Percentiles rank a stretch among this genome's conserved stretches.
These are phyloP conservation scores for Zymoseptoria pseudotritici DNA, from an alignment of 2,329 filamentous ascomycete genomes.

Conservation along the genomic window DNA sequence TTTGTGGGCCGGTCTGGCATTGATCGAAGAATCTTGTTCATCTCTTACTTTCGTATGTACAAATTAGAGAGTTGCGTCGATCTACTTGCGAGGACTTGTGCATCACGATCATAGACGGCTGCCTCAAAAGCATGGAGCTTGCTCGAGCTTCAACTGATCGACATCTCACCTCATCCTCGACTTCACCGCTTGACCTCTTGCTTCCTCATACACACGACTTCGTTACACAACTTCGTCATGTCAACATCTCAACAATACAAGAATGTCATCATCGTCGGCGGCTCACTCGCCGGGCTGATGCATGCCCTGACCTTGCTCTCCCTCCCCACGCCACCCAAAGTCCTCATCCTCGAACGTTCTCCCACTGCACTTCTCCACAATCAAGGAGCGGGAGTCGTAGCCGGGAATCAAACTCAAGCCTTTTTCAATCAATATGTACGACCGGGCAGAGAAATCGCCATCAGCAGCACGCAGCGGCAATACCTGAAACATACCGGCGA, in stretches of 20 bases:
- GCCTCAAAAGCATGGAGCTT: background rate
- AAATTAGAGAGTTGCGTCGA: background rate
- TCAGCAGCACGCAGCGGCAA: conserved; percentile 20
- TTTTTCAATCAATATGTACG: conserved; percentile 39
- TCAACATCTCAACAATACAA: conserved; percentile 2
- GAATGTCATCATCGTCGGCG: conserved; percentile 25
- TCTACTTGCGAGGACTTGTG: too few species aligned
- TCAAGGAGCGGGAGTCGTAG: conserved; percentile 44
- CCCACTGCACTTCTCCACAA: conserved; percentile 38
- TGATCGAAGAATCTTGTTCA: background rate
- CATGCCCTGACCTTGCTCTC: conserved; percentile 22
- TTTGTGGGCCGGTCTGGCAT: background rate
- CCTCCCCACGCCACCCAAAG: conserved; percentile 15
- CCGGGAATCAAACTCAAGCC: conserved; percentile 37
- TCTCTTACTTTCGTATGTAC: background rate
- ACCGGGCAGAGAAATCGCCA: conserved; percentile 29
- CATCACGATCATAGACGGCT: background rate
- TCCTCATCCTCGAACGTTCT: conserved; percentile 37
- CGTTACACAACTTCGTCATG: background rate
- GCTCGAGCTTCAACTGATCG: background rate
- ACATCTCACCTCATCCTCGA: background rate
- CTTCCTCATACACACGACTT: background rate
- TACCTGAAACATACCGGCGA: conserved; percentile 26
- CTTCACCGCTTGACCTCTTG: background rate
- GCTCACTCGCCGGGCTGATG: conserved; percentile 26